Percentiles rank a stretch among this genome's conserved stretches.
These are phyloP conservation scores for Austroboletus niveus DNA, from an alignment of 1,284 basidiomycete species.

Conservation along the genomic window DNA sequence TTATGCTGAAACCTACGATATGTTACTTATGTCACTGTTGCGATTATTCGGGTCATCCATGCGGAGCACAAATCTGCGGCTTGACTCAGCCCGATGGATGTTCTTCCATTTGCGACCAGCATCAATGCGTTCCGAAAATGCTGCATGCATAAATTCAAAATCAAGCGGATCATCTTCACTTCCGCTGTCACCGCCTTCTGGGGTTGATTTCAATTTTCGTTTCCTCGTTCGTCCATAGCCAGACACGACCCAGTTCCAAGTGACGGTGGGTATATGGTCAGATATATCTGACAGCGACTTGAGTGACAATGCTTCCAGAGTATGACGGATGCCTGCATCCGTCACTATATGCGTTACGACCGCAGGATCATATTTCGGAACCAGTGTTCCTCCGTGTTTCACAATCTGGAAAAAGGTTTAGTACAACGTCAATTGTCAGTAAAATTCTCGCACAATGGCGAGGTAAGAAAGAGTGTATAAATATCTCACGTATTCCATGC, in stretches of 20 bases:
- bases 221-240: constrained; percentile 13
- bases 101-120: constrained; percentile 34
- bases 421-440: background rate
- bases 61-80: background rate
- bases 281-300: constrained; percentile 55
- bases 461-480: background rate
- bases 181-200: constrained; percentile 2
- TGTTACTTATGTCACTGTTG: constrained; percentile 36
- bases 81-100: constrained; percentile 1
- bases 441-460: background rate
- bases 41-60: constrained; percentile 8
- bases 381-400: constrained; percentile 53
- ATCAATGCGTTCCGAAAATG: constrained; percentile 47
- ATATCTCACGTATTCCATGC: constrained; percentile 55
- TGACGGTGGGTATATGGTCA: constrained; percentile 56
- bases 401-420: constrained; percentile 44
- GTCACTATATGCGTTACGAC: constrained; percentile 65
- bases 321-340: constrained; percentile 37
- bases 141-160: constrained; percentile 44
- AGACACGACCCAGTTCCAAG: constrained; percentile 57
- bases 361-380: constrained; percentile 51
- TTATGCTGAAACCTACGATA: constrained; percentile 35
- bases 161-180: constrained; percentile 24
- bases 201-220: background rate
- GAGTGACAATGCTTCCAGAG: constrained; percentile 42